A percentile compares a stretch with the other conserved stretches of the same genome.
These are phyloP conservation scores for Tuber microsphaerosporum DNA, from an alignment of 495 filamentous ascomycete species.

Conservation along the genomic window DNA sequence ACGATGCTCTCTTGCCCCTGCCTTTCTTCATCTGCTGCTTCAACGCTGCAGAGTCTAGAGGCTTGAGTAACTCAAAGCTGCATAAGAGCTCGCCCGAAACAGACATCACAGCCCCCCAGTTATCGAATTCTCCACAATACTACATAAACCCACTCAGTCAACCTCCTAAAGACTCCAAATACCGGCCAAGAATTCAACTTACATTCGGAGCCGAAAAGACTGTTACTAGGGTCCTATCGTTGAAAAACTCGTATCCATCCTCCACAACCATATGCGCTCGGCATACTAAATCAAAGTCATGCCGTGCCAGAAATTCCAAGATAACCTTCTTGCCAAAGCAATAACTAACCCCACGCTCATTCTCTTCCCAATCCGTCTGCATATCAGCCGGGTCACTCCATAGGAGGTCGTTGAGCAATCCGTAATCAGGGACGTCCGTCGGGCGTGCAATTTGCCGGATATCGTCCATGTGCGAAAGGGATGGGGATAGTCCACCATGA, in stretches of 20 bases:
- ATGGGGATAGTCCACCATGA: conserved; percentile 89
- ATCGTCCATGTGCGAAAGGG: conserved; percentile 93
- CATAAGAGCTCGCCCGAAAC: conserved; percentile 88
- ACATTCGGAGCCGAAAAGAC: conserved; percentile 98
- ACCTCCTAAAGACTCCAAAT: conserved; percentile 6
- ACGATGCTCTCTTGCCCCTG: conserved; percentile 61
- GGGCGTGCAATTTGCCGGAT: conserved; percentile 92
- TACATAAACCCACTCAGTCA: conserved; percentile 41
- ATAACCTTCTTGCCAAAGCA: conserved; percentile 99
- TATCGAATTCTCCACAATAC: conserved; percentile 99
- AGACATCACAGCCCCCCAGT: conserved; percentile 98
- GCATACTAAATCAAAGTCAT: conserved; percentile 97
- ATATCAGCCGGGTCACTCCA: conserved; percentile 99
- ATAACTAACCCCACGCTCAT: conserved; percentile 94
- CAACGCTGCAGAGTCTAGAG: conserved; percentile 88
- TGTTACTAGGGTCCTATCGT: conserved; percentile 87
- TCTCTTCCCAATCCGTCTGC: conserved; percentile 96
- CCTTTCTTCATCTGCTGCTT: conserved; percentile 99
- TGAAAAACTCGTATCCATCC: conserved; percentile 99
- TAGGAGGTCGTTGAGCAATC: conserved; percentile 87
- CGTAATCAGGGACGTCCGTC: conserved; percentile 97
- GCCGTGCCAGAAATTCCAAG: conserved; percentile 84
- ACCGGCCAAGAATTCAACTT: conserved; percentile 44
- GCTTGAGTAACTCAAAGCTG: conserved; percentile 95
- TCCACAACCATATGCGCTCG: conserved; percentile 99